Evolutionary conservation across 345 rosid genomes (phyloP), one percentile per base, ranked within the genome.

Genomic region (Excoecaria cochinchinensis): DNA sequence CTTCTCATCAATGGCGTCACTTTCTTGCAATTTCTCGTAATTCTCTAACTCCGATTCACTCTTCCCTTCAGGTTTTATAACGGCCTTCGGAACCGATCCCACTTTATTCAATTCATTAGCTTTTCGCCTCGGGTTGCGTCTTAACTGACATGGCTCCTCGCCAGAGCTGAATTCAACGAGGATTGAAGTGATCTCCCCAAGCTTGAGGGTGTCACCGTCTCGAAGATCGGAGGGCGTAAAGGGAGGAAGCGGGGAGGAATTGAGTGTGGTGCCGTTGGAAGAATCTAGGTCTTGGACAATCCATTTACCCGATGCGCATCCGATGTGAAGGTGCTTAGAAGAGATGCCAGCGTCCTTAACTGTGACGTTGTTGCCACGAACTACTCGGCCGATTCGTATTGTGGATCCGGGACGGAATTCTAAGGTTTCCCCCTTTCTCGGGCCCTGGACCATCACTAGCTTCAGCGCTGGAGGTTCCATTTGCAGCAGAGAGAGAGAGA

Each of bases 281-380:
- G 98, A 95, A 25, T 83, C 89, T 6, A 91, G 88, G 75, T 95
- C 98, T 46, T 71, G 83, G 74, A 92, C 59, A 68, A 78, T 55
- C 97, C 99, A 95, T 53, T 86, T 86, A 2, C 87, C 90, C 0
- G 92, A 92, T 36, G 71, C 84, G 46, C 82, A 84, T 16, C 51
- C 88, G 81, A 95, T 88, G 1, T 75, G 16, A 38, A 92, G 84
- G 82, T 95, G 99, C 77, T 91, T 91, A 38, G 95, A 84, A 72
- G 97, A 92, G 83, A 92, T 83, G 57, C 95, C 99, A n/a, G 74
- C 82, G 80, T 92, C 97, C 68, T 89, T 90, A 75, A 95, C 75
- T 13, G 86, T 14, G 52, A 92, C 72, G 36, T 86, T 84, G 84
- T 95, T 95, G 67, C 98, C 99, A 24, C 92, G 90, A 38, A 85